Conservation (phyloP, 2,329 filamentous ascomycete genomes). For the Curvularia sp. region DNA sequence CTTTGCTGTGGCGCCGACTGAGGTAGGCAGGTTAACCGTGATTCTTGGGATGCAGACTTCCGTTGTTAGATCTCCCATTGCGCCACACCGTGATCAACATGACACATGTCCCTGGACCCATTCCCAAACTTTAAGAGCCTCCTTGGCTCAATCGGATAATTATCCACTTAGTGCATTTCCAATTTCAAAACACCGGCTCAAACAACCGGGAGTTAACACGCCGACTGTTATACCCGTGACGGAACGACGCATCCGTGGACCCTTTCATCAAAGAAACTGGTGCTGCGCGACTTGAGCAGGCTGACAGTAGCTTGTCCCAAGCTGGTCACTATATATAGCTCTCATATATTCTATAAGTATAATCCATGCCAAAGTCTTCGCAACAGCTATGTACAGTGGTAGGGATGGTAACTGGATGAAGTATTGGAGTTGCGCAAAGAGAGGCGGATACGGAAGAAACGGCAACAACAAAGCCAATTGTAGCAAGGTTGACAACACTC, state of each 20-base stretch:
- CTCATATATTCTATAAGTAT: neutral
- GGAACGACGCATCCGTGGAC: neutral
- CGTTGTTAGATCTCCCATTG: neutral
- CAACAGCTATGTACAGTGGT: too few relatives aligned
- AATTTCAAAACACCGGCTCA: neutral
- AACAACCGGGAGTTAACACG: neutral
- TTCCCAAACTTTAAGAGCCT: neutral
- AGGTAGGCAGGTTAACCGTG: neutral
- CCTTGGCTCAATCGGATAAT: neutral
- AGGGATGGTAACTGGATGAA: too few relatives aligned
- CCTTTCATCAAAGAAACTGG: neutral
- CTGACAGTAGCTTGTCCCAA: neutral
- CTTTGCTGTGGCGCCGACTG: neutral
- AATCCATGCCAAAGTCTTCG: neutral
- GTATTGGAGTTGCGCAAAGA: too few relatives aligned
- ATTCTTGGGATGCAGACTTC: neutral
- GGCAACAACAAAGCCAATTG: too few relatives aligned
- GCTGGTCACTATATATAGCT: neutral
- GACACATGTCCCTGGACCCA: neutral
- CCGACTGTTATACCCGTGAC: neutral
- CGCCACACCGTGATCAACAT: constrained; percentile 1
- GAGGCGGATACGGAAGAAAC: too few relatives aligned
- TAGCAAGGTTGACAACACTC: too few relatives aligned
- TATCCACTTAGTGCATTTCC: neutral
- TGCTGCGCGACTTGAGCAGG: neutral